Base-by-base conservation (phyloP, 495 filamentous ascomycete species). In the Daldinia vernicosa region DNA sequence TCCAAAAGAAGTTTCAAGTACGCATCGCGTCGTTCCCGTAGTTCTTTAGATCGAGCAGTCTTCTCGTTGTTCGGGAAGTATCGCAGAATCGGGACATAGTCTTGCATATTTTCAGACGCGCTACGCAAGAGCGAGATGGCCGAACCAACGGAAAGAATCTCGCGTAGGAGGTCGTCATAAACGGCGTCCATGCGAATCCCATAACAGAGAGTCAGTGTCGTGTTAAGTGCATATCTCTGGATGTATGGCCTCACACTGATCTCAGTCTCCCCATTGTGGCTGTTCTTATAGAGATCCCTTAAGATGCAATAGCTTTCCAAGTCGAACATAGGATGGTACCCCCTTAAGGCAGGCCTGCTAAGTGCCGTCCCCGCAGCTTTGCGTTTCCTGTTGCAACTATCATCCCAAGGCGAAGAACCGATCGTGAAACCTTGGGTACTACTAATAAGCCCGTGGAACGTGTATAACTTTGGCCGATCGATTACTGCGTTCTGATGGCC, bases 161-260 rank as follows among this genome's bases (percentile, higher is more conserved):
- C 84, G 6, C 80, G 79, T 1, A 87, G 69, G 0, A 86, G 76
- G 0, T 79, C 79, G 55, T 86, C 84, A 63, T 82, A 83, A 0
- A 85, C 80, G 5, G 74, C 79, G 47, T 85, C 84, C 80, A 87
- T 86, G n/a, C 84, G 82, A 35, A 86, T 84, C 1, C 85, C 85
- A 53, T 86, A 87, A 76, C 83, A 85, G 8, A 86, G 77, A 0
- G 84, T 87, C 26, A 87, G 63, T 0, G 81, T 85, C 0, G 83
- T 85, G 60, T 86, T 87, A 14, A 87, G 75, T 3, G 84, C 84
- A 61, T 81, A 83, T 6, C 84, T 79, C 63, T 85, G 83, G 33
- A 85, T 80, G 50, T 84, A 84, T 0, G 81, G 81, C 2, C 79
- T 70, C 4, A 82, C 57, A 39, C 79, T 79, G 17, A 86, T 26